Percentiles rank a stretch among this genome's conserved stretches.
Conservation (phyloP, 768 basidiomycete species). For the Gymnopilus junonius region DNA sequence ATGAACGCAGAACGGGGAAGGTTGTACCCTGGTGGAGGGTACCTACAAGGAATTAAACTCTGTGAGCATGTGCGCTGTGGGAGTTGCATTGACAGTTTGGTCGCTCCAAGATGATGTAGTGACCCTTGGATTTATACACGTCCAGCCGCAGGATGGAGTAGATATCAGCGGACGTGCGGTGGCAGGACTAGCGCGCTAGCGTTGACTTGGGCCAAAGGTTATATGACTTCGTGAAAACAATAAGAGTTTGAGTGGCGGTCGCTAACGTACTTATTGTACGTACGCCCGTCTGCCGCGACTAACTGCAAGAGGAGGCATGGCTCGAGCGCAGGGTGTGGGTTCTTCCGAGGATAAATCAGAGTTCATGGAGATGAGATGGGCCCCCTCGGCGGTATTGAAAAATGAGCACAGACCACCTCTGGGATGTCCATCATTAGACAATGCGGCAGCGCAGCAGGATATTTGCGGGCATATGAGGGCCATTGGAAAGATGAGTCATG, state of each 20-base stretch:
- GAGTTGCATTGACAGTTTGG: background rate
- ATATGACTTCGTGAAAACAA: background rate
- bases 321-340: background rate
- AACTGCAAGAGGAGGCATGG: background rate
- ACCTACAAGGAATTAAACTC: background rate
- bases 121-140: background rate
- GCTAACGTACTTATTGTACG: background rate
- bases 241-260: background rate
- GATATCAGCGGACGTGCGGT: too few species aligned
- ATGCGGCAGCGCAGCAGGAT: background rate
- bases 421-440: background rate
- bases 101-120: background rate
- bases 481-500: background rate
- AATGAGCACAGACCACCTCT: background rate
- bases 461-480: conserved; percentile 5
- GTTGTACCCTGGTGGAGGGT: background rate
- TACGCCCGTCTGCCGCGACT: background rate
- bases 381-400: background rate
- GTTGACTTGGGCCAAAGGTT: background rate
- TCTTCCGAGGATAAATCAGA: conserved; percentile 2
- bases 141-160: too few species aligned
- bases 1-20: background rate
- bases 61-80: background rate
- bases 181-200: background rate
- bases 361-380: background rate